A percentile compares a stretch with the other conserved stretches of the same genome.
Conservation (phyloP, 129 eudicot species). For the Arctium minus region DNA sequence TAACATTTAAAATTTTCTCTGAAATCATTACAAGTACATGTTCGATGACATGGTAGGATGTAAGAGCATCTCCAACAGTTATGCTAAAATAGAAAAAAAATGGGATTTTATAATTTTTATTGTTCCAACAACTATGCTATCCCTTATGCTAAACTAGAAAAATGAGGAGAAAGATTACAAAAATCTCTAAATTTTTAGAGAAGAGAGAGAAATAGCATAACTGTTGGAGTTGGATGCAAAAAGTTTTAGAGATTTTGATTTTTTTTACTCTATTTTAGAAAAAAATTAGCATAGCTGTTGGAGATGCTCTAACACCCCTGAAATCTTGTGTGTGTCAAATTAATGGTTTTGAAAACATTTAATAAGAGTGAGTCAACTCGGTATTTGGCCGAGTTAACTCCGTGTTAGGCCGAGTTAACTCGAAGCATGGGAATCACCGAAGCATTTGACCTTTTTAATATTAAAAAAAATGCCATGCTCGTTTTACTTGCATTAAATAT, state of each 20-base stretch:
- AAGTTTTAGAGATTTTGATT: too few species aligned
- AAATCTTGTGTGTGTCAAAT: background rate
- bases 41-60: background rate
- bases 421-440: background rate
- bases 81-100: too few species aligned
- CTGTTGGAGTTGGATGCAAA: too few species aligned
- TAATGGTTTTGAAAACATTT: background rate
- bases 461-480: background rate
- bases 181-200: too few species aligned
- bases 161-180: too few species aligned
- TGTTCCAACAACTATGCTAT: too few species aligned
- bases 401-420: background rate
- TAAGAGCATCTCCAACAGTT: too few species aligned
- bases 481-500: background rate
- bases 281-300: too few species aligned
- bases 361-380: background rate
- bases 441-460: background rate
- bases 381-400: background rate
- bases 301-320: background rate
- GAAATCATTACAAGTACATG: background rate
- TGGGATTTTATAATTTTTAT: too few species aligned
- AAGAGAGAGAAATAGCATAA: too few species aligned
- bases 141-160: too few species aligned
- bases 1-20: background rate
- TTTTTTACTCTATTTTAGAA: too few species aligned